Base-by-base conservation (phyloP, 352 stramenopile genomes). In the Saprolegnia parasitica region DNA sequence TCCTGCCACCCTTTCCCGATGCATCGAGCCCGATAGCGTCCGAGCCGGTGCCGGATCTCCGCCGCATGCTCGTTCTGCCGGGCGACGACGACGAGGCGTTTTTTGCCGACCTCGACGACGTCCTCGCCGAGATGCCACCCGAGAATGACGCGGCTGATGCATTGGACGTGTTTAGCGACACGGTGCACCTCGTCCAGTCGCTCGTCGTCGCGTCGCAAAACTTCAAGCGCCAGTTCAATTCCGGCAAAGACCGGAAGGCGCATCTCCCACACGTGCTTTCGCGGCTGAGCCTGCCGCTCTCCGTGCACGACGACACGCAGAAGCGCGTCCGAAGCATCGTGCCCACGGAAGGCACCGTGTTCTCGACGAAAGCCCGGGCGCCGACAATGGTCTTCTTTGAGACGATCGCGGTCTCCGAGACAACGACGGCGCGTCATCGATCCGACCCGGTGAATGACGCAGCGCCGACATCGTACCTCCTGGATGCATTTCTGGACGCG, bases 381-480 rank as follows among this genome's bases (percentile, higher is more conserved):
- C 87, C 87, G 20, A 92, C 83, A n/a, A 73, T 95, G 11, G 72
- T 96, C 57, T 91, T 90, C 65, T 96, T 93, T 68, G 87, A 96
- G 56, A 55, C 47, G n/a, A 29, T 29, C n/a, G 47, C 47, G n/a
- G 5, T 55, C 24, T 6, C 47, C n/a, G 24, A 29, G n/a, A 5
- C 47, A 5, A 55, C 47, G 47, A 55, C n/a, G 24, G 24, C 5
- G 47, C n/a, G 47, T 55, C 24, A 35, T 35, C 29, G 29, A 35
- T 5, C 29, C 29, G 29, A 35, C 29, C 29, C 29, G 5, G 29
- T 5, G 2, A 35, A 2, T 2, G 29, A 35, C 29, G 29, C 29
- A 35, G 29, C 29, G 29, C 29, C 29, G 29, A 35, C 29, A 2
- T 35, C 29, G 29, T 35, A 35, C 29, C 29, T 35, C 29, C 29